These are phyloP conservation scores for Tephrocybe rancida DNA, from an alignment of 768 basidiomycete species.

Conservation along the genomic window DNA sequence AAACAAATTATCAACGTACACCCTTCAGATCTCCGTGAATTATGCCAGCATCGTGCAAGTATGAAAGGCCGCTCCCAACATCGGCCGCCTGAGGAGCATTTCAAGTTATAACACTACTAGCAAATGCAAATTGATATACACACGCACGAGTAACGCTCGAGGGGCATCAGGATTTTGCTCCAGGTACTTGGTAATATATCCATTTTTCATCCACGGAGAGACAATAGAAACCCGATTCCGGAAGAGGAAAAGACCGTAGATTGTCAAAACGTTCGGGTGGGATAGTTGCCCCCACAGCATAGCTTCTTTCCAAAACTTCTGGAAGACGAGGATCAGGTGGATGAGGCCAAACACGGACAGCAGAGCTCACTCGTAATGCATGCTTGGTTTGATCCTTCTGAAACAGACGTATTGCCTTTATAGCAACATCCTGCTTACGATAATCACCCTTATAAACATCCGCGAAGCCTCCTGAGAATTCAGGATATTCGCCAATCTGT, in stretches of 20 bases:
- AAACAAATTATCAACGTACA: too few species aligned
- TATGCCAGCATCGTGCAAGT: too few species aligned
- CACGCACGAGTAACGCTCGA: too few species aligned
- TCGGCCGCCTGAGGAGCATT: too few species aligned
- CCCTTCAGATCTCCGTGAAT: too few species aligned
- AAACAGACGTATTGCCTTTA: not conserved
- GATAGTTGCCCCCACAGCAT: too few species aligned
- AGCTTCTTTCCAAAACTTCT: not conserved
- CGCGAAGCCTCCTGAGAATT: not conserved
- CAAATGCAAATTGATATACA: too few species aligned
- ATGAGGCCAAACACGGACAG: too few species aligned
- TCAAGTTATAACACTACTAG: too few species aligned
- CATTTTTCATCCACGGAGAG: not conserved
- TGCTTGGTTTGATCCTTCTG: not conserved
- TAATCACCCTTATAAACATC: not conserved
- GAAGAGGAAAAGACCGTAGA: not conserved
- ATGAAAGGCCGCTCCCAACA: too few species aligned
- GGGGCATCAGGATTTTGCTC: too few species aligned
- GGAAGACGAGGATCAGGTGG: too few species aligned
- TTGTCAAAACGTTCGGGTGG: not conserved
- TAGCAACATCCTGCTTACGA: not conserved
- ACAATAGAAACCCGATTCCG: not conserved
- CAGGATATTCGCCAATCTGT: not conserved
- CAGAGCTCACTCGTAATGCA: not conserved
- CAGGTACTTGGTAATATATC: not conserved